phyloP scores from a whole-genome alignment of 2,329 filamentous ascomycete genomes.

The Alternaria burnsii region DNA sequence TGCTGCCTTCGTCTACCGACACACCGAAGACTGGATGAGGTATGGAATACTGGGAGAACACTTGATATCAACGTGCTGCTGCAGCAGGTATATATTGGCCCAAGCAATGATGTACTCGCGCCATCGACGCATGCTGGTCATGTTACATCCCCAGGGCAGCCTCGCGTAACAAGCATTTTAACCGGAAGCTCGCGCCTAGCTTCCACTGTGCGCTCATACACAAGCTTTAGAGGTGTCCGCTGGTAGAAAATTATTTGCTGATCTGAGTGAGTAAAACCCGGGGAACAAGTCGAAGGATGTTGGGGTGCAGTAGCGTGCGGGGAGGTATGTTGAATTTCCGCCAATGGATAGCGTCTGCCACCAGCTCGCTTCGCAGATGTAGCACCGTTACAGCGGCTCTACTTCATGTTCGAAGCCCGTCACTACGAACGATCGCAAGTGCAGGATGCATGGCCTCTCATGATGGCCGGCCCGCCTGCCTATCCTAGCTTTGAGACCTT shows the following conservation, averaged over 20 bases:
- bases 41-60: not conserved
- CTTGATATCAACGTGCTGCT: not conserved
- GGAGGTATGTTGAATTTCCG: conserved; percentile 32
- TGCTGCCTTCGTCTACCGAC: conserved; percentile 1
- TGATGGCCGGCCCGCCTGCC: conserved; percentile 11
- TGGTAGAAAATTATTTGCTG: conserved; percentile 18
- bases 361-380: conserved; percentile 6
- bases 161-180: conserved; percentile 19
- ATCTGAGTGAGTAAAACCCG: conserved; percentile 21
- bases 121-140: conserved; percentile 22
- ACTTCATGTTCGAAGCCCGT: not conserved
- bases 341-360: conserved; percentile 24
- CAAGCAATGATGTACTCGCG: conserved; percentile 9
- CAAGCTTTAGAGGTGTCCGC: conserved; percentile 4
- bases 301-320: conserved; percentile 32
- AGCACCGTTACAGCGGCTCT: conserved; percentile 9
- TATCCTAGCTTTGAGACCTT: conserved; percentile 41
- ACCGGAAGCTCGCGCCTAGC: conserved; percentile 36
- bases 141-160: conserved; percentile 10
- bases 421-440: not conserved
- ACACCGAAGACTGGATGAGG: not conserved
- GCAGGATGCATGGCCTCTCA: conserved; percentile 3
- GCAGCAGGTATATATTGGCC: conserved; percentile 20
- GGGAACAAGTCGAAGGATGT: conserved; percentile 22
- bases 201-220: conserved; percentile 21